Evolutionary conservation across 1,284 basidiomycete species (phyloP), one percentile per base, ranked within the genome.

Genomic region (Coniferiporia weirii): DNA sequence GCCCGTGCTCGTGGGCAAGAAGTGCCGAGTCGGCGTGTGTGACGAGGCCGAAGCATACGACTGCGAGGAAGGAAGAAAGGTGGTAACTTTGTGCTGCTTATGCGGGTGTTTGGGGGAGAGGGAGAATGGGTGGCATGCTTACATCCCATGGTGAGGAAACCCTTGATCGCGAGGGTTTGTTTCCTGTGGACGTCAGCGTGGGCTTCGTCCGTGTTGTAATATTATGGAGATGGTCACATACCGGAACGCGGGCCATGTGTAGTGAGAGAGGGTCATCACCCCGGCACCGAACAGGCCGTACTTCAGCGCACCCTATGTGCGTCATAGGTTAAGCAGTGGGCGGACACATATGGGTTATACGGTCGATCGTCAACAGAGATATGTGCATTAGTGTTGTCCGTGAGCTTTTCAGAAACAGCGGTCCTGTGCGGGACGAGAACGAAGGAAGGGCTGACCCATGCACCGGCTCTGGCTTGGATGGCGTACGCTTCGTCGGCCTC

Each of bases 91-190:
- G n/a, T n/a, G n/a, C n/a, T n/a, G n/a, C n/a, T n/a, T n/a, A n/a
- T n/a, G n/a, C 17, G 60, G n/a, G n/a, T n/a, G 20, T 48, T 36
- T 0, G 17, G 12, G 15, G 44, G 44, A 36, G 34, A 52, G 53
- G 57, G 19, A 44, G 22, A 32, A 43, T 47, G 17, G 40, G 47
- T 22, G 47, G 40, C n/a, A 48, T 67, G 61, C 49, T 72, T 72
- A 86, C 79, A 82, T 64, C 74, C 74, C 15, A 83, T 80, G 6
- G 89, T 76, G 19, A 90, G 71, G 70, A 91, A 93, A 1, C 79
- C 84, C 71, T 95, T 95, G 75, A 93, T 83, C 1, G 87, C 83
- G 44, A 91, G 76, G 0, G 90, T 89, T 71, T 93, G 91, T 52
- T 84, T 81, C 63, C 90, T 91, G 64, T 54, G 46, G 44, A 4